Base-by-base conservation (phyloP, 768 basidiomycete genomes). In the Auriscalpium orientale region DNA sequence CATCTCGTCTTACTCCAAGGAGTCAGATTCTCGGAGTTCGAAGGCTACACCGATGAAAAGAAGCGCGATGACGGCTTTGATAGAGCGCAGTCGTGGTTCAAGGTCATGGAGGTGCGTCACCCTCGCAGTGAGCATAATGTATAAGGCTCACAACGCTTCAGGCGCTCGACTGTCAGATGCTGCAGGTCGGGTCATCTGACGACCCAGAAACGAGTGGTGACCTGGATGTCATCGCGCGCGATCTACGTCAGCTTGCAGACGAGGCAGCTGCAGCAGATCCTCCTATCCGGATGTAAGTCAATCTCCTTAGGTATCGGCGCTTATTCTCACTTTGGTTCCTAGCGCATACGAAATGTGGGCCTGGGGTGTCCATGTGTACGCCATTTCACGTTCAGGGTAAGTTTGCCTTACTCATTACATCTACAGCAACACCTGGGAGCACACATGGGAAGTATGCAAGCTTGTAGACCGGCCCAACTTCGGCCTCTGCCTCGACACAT, bases 291-390 rank as follows among this genome's bases (percentile, higher is more conserved):
- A 64, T 67, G 67, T 65, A 52, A 18, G 52, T 38, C 8, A 28
- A 21, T 8, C 1, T 18, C 6, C 4, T 37, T 11, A 13, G 18
- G 20, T n/a, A 11, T 20, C 18, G 2, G 35, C 34, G 34, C 9
- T 4, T 11, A 44, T 18, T 46, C 11, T 18, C 21, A 15, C 21
- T 21, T n/a, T 22, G 37, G 28, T 4, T 16, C 20, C 13, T 48
- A 70, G 67, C 18, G 69, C 68, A 33, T 70, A 70, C 38, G 68
- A 70, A 56, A 62, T 67, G 65, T 70, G 69, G 68, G 64, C 67
- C 13, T 70, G 69, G 69, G 67, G 66, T 11, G 55, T 52, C 4
- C 63, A 70, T 55, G 64, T 67, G 67, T 68, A 55, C 33, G 67
- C 56, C 3, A 13, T 40, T 12, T 8, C 33, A 45, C 28, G 33